Evolutionary conservation across 495 filamentous ascomycete species (phyloP).

Genomic region (Astrocystis sublimbata): DNA sequence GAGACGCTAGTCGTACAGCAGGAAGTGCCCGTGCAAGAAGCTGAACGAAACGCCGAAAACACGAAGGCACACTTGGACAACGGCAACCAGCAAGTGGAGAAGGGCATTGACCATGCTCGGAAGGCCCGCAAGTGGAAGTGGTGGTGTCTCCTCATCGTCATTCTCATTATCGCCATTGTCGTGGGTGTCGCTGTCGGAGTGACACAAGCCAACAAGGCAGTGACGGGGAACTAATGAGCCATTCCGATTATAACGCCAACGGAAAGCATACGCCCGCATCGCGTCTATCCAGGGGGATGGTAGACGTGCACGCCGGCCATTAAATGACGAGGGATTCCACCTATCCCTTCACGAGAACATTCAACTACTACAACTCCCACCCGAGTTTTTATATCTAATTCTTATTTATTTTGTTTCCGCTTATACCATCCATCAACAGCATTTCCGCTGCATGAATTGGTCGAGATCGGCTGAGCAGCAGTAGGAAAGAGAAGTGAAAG

Average conservation of each 20-base stretch:
- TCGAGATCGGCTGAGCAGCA: neutral
- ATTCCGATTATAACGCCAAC: neutral
- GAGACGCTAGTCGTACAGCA: constrained; percentile 65
- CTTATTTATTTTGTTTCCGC: neutral
- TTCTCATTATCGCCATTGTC: constrained; percentile 54
- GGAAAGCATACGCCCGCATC: neutral
- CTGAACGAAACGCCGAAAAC: constrained; percentile 57
- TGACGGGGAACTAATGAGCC: neutral
- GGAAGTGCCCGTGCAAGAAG: constrained; percentile 54
- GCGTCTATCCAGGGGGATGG: neutral
- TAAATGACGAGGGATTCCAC: too few species aligned
- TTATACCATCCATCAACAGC: neutral
- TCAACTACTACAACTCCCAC: constrained; percentile 10
- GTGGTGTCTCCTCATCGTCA: constrained; percentile 63
- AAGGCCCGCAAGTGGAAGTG: constrained; percentile 67
- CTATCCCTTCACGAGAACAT: neutral
- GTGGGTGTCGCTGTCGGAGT: constrained; percentile 47
- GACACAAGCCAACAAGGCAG: neutral
- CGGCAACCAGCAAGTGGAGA: constrained; percentile 61
- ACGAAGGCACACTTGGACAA: constrained; percentile 59
- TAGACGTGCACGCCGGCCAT: too few species aligned
- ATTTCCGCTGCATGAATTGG: neutral
- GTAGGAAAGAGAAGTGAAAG: neutral
- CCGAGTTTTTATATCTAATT: constrained; percentile 16
- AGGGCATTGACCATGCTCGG: constrained; percentile 59